These are phyloP conservation scores for Botrytis byssoidea DNA, from an alignment of 2,329 filamentous ascomycete genomes.

Conservation along the genomic window DNA sequence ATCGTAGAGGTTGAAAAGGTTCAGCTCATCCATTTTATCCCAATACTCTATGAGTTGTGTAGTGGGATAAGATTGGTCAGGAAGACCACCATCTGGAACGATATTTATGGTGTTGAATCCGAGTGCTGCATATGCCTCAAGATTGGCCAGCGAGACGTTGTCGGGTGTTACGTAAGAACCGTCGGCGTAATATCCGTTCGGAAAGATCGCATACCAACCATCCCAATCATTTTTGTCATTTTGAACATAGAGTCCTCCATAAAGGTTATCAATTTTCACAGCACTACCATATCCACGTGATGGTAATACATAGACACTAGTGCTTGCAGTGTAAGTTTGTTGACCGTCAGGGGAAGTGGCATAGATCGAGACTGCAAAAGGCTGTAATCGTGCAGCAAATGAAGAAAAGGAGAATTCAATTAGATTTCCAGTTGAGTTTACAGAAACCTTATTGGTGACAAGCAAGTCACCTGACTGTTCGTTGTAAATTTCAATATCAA, in stretches of 20 bases:
- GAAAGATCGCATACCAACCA: conserved; percentile 43
- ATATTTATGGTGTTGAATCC: conserved; percentile 48
- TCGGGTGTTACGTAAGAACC: conserved; percentile 32
- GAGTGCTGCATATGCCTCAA: conserved; percentile 42
- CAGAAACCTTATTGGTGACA: conserved; percentile 35
- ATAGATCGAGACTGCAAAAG: conserved; percentile 43
- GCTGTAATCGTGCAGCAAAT: conserved; percentile 37
- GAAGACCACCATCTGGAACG: conserved; percentile 42
- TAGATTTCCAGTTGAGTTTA: conserved; percentile 43
- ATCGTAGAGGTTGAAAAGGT: conserved; percentile 47
- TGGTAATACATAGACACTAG: conserved; percentile 45
- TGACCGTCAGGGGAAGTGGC: conserved; percentile 38
- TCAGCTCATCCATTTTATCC: conserved; percentile 44
- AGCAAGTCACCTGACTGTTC: conserved; percentile 33
- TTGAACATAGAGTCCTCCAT: conserved; percentile 46
- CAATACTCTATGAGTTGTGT: conserved; percentile 43
- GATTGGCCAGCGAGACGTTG: conserved; percentile 39
- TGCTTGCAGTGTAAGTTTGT: conserved; percentile 41
- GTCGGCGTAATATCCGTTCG: conserved; percentile 46
- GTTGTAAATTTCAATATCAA: conserved; percentile 37
- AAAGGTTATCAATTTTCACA: conserved; percentile 48
- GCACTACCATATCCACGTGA: conserved; percentile 46
- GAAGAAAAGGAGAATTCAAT: conserved; percentile 40
- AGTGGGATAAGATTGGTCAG: conserved; percentile 42
- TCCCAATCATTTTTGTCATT: conserved; percentile 37